phyloP scores from a whole-genome alignment of 805 yeast genomes.

The Yarrowia sp. region DNA sequence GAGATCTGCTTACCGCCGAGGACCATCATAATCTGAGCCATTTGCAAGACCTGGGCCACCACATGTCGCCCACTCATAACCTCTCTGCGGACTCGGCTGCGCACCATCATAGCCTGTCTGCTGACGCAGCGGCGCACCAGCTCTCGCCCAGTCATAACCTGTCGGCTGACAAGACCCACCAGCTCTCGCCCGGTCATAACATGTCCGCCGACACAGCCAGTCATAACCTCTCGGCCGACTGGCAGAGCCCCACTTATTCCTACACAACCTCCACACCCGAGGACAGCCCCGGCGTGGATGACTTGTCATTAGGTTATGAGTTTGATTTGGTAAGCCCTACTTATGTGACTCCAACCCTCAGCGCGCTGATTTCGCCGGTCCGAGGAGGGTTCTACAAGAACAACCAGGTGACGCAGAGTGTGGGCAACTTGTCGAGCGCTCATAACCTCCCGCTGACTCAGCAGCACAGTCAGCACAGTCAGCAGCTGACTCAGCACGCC shows the following conservation, averaged over 20 bases:
- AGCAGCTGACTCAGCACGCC: not conserved
- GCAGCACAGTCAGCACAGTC: no score
- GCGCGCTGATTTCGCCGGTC: not conserved
- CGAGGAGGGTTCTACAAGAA: not conserved
- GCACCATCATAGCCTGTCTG: not conserved
- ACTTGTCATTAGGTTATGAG: not conserved
- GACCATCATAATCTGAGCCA: constrained; percentile 16
- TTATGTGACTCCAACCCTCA: not conserved
- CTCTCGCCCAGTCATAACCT: not conserved
- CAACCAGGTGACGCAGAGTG: not conserved
- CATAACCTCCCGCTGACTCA: not conserved
- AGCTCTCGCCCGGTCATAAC: not conserved
- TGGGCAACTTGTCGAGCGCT: not conserved
- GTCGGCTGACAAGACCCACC: not conserved
- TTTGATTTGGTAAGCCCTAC: not conserved
- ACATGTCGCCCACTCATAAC: not conserved
- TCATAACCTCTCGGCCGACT: not conserved
- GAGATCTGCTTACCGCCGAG: constrained; percentile 1
- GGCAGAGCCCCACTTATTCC: not conserved
- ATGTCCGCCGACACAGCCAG: no score
- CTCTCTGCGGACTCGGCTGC: not conserved
- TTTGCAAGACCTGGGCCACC: not conserved
- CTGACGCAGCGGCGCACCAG: not conserved
- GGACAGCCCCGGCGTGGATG: not conserved
- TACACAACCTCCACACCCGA: constrained; percentile 11